A percentile compares a stretch with the other conserved stretches of the same genome.
Evolutionary conservation across 805 yeast species (phyloP).

Genomic region (Saccharomyces kudriavzevii): DNA sequence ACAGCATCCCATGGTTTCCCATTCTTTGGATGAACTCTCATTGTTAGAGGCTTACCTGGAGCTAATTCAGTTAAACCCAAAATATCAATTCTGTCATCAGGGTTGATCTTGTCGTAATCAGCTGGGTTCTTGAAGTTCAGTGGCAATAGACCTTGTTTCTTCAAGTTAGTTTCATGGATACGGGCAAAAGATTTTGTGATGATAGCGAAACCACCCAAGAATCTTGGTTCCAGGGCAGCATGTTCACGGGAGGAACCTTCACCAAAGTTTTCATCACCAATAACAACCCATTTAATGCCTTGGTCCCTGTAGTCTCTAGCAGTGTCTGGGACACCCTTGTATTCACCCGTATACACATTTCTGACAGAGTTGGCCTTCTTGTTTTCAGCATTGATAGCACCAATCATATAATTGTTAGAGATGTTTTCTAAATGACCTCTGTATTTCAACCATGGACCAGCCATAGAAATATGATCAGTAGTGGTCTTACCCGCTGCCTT

Average conservation of each 20-base stretch:
- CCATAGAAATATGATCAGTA: slow-evolving; percentile 98
- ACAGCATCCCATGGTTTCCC: slow-evolving; percentile 83
- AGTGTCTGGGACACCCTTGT: slow-evolving; percentile 93
- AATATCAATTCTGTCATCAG: slow-evolving; percentile 83
- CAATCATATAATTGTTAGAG: slow-evolving; percentile 98
- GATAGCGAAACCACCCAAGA: slow-evolving; percentile 96
- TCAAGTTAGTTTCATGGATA: slow-evolving; percentile 98
- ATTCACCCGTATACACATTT: slow-evolving; percentile 87
- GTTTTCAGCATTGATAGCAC: slow-evolving; percentile 96
- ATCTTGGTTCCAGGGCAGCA: slow-evolving; percentile 99
- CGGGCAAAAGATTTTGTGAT: slow-evolving; percentile 97
- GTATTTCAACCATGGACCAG: slow-evolving; percentile 99
- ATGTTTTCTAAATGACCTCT: slow-evolving; percentile 99
- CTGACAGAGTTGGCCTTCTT: slow-evolving; percentile 85
- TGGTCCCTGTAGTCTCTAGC: slow-evolving; percentile 91
- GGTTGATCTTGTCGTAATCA: slow-evolving; percentile 89
- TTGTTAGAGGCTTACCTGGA: slow-evolving; percentile 83
- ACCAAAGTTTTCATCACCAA: slow-evolving; percentile 98
- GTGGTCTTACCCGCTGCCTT: slow-evolving; percentile 97
- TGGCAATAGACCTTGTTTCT: slow-evolving; percentile 98
- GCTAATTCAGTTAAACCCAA: slow-evolving; percentile 76
- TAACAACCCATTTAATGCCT: slow-evolving; percentile 91
- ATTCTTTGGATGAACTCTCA: slow-evolving; percentile 63
- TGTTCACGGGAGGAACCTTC: slow-evolving; percentile 99
- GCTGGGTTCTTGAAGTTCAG: slow-evolving; percentile 83